Conservation (phyloP, 441 rosid genomes). For the Arabidopsis hybrid region DNA sequence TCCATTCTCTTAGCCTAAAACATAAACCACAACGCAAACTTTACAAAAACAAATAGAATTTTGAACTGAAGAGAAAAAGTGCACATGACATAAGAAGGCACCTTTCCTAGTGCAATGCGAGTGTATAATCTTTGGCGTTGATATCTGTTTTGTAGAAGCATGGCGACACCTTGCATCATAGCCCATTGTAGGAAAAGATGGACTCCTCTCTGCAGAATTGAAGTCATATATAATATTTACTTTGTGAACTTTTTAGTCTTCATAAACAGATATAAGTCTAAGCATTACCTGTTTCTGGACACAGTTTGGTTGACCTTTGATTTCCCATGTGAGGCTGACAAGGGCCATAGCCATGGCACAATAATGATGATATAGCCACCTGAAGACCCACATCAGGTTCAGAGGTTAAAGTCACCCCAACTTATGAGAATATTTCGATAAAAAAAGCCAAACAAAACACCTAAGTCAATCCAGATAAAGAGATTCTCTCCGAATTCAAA, state of each 20-base stretch:
- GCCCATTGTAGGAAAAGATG: conserved; percentile 99
- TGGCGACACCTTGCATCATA: conserved; percentile 98
- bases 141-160: conserved; percentile 97
- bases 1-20: conserved; percentile 98
- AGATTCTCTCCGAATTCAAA: neutral
- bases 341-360: conserved; percentile 96
- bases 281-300: conserved; percentile 83
- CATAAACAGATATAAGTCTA: conserved; percentile 14
- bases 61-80: conserved; percentile 15
- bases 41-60: neutral
- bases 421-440: neutral
- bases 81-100: conserved; percentile 34
- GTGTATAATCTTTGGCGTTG: conserved; percentile 98
- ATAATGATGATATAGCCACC: conserved; percentile 99
- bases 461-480: neutral
- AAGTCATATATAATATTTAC: conserved; percentile 29
- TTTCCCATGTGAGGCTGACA: conserved; percentile 98
- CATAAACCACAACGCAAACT: conserved; percentile 9
- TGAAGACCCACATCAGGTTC: conserved; percentile 48
- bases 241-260: conserved; percentile 27
- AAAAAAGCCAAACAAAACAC: neutral
- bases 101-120: conserved; percentile 98
- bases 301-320: conserved; percentile 96
- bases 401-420: conserved; percentile 21
- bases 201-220: conserved; percentile 82